Evolutionary conservation across 139 green algal species (phyloP), one percentile per base, ranked within the genome.

Genomic region (Mychonastes homosphaera): DNA sequence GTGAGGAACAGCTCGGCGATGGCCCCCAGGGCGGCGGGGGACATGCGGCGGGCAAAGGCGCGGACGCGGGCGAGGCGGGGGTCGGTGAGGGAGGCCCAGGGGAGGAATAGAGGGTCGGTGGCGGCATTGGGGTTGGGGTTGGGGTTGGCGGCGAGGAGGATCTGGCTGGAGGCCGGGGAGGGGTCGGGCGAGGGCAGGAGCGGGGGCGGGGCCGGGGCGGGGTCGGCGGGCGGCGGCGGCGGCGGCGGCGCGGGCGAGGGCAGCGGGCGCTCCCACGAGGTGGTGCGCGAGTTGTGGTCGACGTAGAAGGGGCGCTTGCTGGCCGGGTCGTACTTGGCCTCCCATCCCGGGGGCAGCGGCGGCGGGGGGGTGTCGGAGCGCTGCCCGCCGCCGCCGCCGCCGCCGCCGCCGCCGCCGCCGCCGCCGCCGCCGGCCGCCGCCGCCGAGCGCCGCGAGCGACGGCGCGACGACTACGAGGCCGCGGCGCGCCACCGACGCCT

Each of bases 261-360:
- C 48, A 16, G 38, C 28, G 87, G 88, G 8, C 61, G 65, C 24
- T 70, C 54, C 90, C 90, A 97, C 0, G 73, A 87, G 1, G 90
- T 97, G 6, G 55, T 77, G n/a, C 75, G 77, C 21, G 62, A 95
- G 68, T 89, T 90, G 76, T 98, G 91, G 60, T 98, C 90, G 16
- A 98, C 89, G 62, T 89, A 95, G 47, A 97, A 95, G n/a, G 80
- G 71, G 18, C 83, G 65, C n/a, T 84, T 81, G 23, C 75, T 82
- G 46, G 64, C 64, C 3, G 75, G 65, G 67, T 96, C 82, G n/a
- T 77, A 63, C 40, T 86, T 80, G 36, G 76, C 75, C 75, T 97
- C 91, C 90, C 90, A 98, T 3, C 90, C 90, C 7, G 73, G 59
- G 2, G 73, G 79, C 16, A 57, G 29, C 26, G 46, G 33, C 45